Evolutionary conservation across 805 yeast genomes (phyloP).

Genomic region (Sugiyamaella boreocaroliniensis): DNA sequence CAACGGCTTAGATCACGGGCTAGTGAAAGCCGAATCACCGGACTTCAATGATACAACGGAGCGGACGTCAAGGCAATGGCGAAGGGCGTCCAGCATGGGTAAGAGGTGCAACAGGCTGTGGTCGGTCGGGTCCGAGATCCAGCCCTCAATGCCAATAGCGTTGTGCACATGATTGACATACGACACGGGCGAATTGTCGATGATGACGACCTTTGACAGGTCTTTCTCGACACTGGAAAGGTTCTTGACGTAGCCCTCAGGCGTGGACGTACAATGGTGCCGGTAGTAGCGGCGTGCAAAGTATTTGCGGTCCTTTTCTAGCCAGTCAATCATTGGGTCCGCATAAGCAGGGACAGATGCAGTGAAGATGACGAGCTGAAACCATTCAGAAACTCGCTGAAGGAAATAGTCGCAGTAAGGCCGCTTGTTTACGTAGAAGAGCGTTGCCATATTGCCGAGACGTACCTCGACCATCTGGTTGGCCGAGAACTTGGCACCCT

Average conservation of each 20-base stretch:
- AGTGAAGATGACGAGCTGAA: conserved; percentile 81
- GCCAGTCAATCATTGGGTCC: conserved; percentile 91
- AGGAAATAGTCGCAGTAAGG: conserved; percentile 87
- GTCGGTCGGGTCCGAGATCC: conserved; percentile 96
- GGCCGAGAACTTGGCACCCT: conserved; percentile 41
- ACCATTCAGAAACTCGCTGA: conserved; percentile 76
- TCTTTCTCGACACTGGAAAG: conserved; percentile 47
- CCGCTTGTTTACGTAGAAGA: conserved; percentile 85
- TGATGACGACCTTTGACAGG: conserved; percentile 61
- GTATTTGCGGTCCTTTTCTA: conserved; percentile 57
- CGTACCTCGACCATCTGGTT: conserved; percentile 78
- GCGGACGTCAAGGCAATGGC: conserved; percentile 80
- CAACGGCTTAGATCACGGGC: neutral
- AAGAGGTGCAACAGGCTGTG: conserved; percentile 71
- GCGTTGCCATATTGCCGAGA: conserved; percentile 59
- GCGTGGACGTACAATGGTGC: conserved; percentile 60
- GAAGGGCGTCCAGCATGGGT: conserved; percentile 70
- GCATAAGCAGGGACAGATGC: conserved; percentile 95
- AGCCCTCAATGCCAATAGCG: conserved; percentile 91
- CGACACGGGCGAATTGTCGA: conserved; percentile 91
- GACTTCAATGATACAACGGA: conserved; percentile 63
- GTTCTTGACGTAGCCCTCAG: conserved; percentile 87
- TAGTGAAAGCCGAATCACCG: conserved; percentile 56
- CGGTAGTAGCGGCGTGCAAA: conserved; percentile 65
- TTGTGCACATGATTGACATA: conserved; percentile 67